These are phyloP conservation scores for Didymosphaeria variabile DNA, from an alignment of 2,329 filamentous ascomycete species.

Conservation along the genomic window DNA sequence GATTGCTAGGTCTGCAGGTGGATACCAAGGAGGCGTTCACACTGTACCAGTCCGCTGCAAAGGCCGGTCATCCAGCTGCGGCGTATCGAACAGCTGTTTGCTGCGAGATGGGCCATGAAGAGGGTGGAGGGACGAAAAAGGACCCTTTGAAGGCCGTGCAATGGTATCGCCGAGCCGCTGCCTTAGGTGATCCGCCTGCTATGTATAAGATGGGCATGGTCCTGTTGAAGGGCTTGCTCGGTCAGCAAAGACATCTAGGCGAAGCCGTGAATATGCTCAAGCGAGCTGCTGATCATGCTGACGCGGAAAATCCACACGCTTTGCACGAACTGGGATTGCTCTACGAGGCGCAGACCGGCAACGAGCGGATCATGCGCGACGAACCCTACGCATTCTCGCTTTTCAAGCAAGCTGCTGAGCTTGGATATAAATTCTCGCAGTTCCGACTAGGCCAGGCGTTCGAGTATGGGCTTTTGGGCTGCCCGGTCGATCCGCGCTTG, in stretches of 20 bases:
- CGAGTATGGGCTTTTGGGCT: conserved; percentile 87
- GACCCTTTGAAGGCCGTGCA: conserved; percentile 95
- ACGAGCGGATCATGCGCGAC: conserved; percentile 75
- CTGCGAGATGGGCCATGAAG: conserved; percentile 94
- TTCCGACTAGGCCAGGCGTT: conserved; percentile 87
- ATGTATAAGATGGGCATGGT: conserved; percentile 99
- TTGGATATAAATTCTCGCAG: conserved; percentile 96
- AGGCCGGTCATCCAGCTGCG: conserved; percentile 82
- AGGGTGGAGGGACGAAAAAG: conserved; percentile 89
- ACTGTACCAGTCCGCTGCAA: conserved; percentile 92
- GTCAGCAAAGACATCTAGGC: conserved; percentile 80
- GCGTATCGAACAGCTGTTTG: conserved; percentile 96
- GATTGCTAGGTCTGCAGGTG: conserved; percentile 77
- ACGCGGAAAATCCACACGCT: conserved; percentile 91
- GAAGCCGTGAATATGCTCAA: conserved; percentile 95
- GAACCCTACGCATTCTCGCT: conserved; percentile 82
- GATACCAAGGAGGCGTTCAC: conserved; percentile 94
- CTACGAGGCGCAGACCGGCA: conserved; percentile 71
- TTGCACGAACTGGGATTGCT: conserved; percentile 82
- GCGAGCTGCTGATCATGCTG: conserved; percentile 86
- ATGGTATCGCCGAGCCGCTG: conserved; percentile 95
- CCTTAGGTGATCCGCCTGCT: conserved; percentile 86
- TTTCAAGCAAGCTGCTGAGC: conserved; percentile 83
- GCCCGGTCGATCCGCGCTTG: conserved; percentile 80
- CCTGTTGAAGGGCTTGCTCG: conserved; percentile 89